These are phyloP conservation scores for Paecilomyces fulvus DNA, from an alignment of 2,329 filamentous ascomycete species.

Conservation along the genomic window DNA sequence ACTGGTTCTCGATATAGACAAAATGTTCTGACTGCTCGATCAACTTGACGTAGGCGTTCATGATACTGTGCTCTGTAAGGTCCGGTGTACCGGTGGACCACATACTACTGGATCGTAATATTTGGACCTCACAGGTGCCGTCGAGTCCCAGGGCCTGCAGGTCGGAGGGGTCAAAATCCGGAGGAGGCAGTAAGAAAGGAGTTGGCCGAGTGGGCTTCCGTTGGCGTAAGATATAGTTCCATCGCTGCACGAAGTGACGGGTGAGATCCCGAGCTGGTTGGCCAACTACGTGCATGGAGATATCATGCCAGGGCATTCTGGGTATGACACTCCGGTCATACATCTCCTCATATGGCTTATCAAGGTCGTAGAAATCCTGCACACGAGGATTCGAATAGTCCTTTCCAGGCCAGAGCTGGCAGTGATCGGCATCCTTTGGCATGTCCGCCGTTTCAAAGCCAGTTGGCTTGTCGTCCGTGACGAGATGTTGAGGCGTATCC, in stretches of 20 bases:
- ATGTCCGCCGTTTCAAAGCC: conserved; percentile 74
- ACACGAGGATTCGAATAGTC: conserved; percentile 96
- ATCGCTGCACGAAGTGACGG: conserved; percentile 91
- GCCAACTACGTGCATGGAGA: conserved; percentile 94
- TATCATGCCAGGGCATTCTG: conserved; percentile 98
- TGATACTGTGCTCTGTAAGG: conserved; percentile 85
- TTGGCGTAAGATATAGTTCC: conserved; percentile 93
- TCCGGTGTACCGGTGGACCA: conserved; percentile 87
- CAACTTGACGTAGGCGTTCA: conserved; percentile 88
- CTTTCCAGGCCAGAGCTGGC: conserved; percentile 93
- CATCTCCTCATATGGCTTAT: conserved; percentile 97
- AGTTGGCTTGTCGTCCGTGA: conserved; percentile 88
- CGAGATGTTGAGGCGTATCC: conserved; percentile 88
- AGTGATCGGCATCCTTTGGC: conserved; percentile 82
- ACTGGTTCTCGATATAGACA: conserved; percentile 98
- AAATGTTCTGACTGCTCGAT: conserved; percentile 95
- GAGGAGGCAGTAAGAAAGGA: conserved; percentile 85
- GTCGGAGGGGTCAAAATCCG: conserved; percentile 80
- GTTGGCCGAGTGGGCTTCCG: conserved; percentile 89
- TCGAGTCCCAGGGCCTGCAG: conserved; percentile 79
- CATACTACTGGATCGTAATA: conserved; percentile 76
- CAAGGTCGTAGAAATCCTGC: conserved; percentile 86
- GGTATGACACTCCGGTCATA: conserved; percentile 84
- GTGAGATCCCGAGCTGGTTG: conserved; percentile 91
- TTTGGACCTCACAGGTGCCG: conserved; percentile 94